Percentiles rank a stretch among this genome's conserved stretches.
phyloP scores from a whole-genome alignment of 2,329 filamentous ascomycete genomes.

The Penicillium aurantiogriseum region DNA sequence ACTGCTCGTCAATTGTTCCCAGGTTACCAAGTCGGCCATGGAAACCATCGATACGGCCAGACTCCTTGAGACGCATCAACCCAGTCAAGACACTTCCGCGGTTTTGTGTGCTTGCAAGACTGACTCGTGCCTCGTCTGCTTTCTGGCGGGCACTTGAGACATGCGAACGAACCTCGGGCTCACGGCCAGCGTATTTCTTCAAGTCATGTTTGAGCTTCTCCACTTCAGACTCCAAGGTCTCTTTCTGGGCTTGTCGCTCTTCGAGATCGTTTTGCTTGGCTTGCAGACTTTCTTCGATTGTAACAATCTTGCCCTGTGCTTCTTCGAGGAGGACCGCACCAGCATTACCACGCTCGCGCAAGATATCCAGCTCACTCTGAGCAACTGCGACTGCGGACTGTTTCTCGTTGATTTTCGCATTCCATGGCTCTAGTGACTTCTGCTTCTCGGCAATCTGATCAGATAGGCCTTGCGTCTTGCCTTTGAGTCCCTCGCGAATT shows the following conservation, averaged over 20 bases:
- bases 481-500: conserved; percentile 86
- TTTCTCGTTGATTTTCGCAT: conserved; percentile 94
- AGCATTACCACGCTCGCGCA: conserved; percentile 84
- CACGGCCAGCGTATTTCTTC: conserved; percentile 68
- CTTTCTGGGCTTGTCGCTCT: conserved; percentile 70
- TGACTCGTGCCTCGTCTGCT: conserved; percentile 91
- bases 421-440: conserved; percentile 93
- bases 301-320: conserved; percentile 72
- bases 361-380: conserved; percentile 88
- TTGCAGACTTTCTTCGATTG: conserved; percentile 68
- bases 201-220: conserved; percentile 70
- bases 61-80: conserved; percentile 91
- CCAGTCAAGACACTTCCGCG: conserved; percentile 90
- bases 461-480: conserved; percentile 92
- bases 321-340: conserved; percentile 82
- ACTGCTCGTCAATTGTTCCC: conserved; percentile 87
- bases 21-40: conserved; percentile 93
- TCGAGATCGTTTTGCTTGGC: conserved; percentile 74
- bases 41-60: conserved; percentile 94
- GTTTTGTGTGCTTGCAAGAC: conserved; percentile 83
- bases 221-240: conserved; percentile 70
- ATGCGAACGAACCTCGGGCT: conserved; percentile 77
- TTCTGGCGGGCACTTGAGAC: conserved; percentile 90
- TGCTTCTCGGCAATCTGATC: conserved; percentile 91
- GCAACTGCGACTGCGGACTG: conserved; percentile 91